Conservation (phyloP, 805 yeast genomes). For the Teunomyces lycoperdinae region DNA sequence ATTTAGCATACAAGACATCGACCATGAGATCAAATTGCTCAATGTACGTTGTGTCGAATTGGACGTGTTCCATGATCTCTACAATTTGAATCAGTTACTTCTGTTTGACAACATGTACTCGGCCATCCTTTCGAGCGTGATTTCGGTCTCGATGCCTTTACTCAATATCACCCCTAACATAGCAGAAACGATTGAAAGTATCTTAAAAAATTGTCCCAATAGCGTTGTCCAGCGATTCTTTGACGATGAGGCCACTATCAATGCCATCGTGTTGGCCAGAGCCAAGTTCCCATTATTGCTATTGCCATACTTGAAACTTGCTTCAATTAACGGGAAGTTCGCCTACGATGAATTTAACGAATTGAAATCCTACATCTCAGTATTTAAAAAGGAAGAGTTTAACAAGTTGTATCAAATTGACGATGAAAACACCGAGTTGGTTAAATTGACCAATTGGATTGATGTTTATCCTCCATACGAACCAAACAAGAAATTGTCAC, state of each 20-base stretch:
- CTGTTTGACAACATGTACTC: constrained; percentile 50
- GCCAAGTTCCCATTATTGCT: constrained; percentile 74
- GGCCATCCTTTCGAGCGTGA: constrained; percentile 46
- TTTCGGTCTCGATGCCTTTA: constrained; percentile 48
- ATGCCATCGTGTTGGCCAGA: constrained; percentile 50
- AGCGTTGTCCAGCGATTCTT: constrained; percentile 46
- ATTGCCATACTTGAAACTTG: constrained; percentile 57
- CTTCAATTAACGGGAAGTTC: constrained; percentile 61
- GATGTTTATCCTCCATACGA: constrained; percentile 60
- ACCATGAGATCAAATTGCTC: constrained; percentile 25
- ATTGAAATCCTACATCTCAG: constrained; percentile 60
- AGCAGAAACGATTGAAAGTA: constrained; percentile 39
- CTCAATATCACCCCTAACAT: constrained; percentile 44
- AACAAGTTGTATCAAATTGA: constrained; percentile 44
- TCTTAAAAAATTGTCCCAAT: constrained; percentile 45
- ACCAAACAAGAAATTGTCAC: constrained; percentile 42
- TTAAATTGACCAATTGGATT: constrained; percentile 46
- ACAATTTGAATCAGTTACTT: constrained; percentile 39
- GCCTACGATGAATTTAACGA: constrained; percentile 62
- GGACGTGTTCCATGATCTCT: constrained; percentile 47
- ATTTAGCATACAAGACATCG: constrained; percentile 11
- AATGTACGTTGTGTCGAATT: constrained; percentile 38
- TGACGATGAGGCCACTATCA: constrained; percentile 39
- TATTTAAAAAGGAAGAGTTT: constrained; percentile 39
- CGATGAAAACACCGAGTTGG: constrained; percentile 50